A percentile compares a stretch with the other conserved stretches of the same genome.
Evolutionary conservation across 2,329 filamentous ascomycete genomes (phyloP).

Genomic region (Tolypocladium guangdongense): DNA sequence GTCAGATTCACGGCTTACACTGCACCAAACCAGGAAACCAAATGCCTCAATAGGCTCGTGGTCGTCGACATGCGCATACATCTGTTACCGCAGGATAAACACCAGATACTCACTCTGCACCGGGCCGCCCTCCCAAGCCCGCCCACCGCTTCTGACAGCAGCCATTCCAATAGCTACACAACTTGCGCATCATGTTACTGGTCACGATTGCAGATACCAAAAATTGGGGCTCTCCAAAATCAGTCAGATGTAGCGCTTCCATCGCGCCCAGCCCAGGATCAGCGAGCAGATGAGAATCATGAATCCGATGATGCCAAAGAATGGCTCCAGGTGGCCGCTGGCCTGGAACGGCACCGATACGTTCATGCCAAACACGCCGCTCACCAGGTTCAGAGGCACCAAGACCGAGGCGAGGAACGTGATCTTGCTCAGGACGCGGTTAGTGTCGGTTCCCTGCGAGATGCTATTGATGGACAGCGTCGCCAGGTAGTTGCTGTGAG

Average conservation of each 20-base stretch:
- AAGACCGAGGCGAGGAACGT: constrained; percentile 89
- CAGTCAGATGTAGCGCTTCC: constrained; percentile 33
- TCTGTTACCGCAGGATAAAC: not conserved
- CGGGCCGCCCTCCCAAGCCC: not conserved
- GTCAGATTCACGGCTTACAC: not conserved
- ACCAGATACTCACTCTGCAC: not conserved
- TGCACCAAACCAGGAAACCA: no score
- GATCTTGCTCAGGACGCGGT: constrained; percentile 86
- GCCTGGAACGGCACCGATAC: constrained; percentile 57
- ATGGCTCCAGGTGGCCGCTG: constrained; percentile 40
- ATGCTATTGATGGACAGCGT: constrained; percentile 90
- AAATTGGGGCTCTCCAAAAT: not conserved
- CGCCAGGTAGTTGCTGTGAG: constrained; percentile 92
- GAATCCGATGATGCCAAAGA: constrained; percentile 38
- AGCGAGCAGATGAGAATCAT: constrained; percentile 43
- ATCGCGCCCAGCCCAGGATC: constrained; percentile 34
- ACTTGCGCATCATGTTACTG: not conserved
- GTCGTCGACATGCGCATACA: not conserved
- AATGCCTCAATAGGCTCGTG: not conserved
- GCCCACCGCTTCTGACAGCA: no score
- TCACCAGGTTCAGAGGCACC: constrained; percentile 91
- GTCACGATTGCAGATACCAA: not conserved
- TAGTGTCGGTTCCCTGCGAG: constrained; percentile 75
- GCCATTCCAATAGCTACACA: not conserved
- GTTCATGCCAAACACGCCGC: constrained; percentile 83